Evolutionary conservation across 1,284 basidiomycete genomes (phyloP).

Genomic region (Leccinum subatratum): DNA sequence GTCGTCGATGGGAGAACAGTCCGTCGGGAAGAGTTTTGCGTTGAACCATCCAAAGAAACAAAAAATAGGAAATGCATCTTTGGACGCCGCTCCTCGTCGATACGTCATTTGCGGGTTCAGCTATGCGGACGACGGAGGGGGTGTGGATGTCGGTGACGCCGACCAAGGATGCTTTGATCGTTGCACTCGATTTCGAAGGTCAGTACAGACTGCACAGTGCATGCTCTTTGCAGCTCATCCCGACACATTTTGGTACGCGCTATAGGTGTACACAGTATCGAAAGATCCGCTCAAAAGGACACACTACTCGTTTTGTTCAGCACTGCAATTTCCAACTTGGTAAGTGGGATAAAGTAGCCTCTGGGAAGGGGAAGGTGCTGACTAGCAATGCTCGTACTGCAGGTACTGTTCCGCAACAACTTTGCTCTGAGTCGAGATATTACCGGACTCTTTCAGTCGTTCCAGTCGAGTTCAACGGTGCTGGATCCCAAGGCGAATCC

Average conservation of each 20-base stretch:
- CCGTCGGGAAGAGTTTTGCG: slow-evolving; percentile 59
- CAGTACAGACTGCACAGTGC: neutral
- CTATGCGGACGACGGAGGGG: slow-evolving; percentile 63
- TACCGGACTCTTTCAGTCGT: slow-evolving; percentile 57
- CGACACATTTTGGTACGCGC: neutral
- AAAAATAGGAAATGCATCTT: too few relatives aligned
- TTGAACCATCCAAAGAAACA: slow-evolving; percentile 35
- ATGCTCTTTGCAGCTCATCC: neutral
- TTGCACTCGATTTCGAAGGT: slow-evolving; percentile 65
- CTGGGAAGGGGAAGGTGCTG: neutral
- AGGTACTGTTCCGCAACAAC: slow-evolving; percentile 64
- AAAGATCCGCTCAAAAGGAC: slow-evolving; percentile 60
- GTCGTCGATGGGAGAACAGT: slow-evolving; percentile 67
- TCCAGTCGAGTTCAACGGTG: slow-evolving; percentile 57
- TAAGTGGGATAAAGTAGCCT: neutral
- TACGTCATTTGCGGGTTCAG: slow-evolving; percentile 55
- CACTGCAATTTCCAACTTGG: slow-evolving; percentile 58
- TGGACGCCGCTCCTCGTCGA: slow-evolving; percentile 37
- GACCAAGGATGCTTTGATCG: slow-evolving; percentile 52
- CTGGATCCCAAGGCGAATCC: slow-evolving; percentile 57
- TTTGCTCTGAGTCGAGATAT: slow-evolving; percentile 59
- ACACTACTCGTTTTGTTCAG: slow-evolving; percentile 61
- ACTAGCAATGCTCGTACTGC: neutral
- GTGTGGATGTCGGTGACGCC: slow-evolving; percentile 68
- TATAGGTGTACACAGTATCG: slow-evolving; percentile 59